A percentile compares a stretch with the other conserved stretches of the same genome.
phyloP scores from a whole-genome alignment of 768 basidiomycete genomes.

The Termitomyces sp. region DNA sequence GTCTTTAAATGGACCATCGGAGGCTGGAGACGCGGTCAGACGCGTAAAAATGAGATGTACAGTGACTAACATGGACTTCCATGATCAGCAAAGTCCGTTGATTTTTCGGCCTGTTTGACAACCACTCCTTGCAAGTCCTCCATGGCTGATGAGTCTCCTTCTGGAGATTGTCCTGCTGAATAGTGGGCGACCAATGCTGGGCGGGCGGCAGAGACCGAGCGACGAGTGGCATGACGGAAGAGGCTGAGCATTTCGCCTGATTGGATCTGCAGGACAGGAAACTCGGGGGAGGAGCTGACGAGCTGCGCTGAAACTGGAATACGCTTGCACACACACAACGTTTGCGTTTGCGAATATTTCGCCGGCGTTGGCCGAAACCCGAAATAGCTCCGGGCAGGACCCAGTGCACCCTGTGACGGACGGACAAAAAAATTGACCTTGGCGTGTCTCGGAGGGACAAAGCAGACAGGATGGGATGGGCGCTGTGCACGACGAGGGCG shows the following conservation, averaged over 20 bases:
- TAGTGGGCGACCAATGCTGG: conserved; percentile 9
- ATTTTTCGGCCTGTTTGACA: neutral
- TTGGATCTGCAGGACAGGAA: neutral
- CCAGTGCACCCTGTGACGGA: conserved; percentile 18
- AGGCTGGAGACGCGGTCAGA: conserved; percentile 9
- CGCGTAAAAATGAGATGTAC: neutral
- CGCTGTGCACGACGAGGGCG: neutral
- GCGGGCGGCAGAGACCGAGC: conserved; percentile 4
- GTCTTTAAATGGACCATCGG: neutral
- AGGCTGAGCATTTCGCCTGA: conserved; percentile 18
- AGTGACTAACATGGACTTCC: neutral
- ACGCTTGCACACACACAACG: too few relatives aligned
- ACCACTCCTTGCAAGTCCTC: neutral
- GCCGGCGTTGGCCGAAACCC: conserved; percentile 14
- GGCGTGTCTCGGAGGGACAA: conserved; percentile 13
- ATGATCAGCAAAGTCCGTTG: neutral
- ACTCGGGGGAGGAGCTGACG: too few relatives aligned
- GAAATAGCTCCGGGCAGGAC: conserved; percentile 9
- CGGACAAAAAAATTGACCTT: conserved; percentile 4
- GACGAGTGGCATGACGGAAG: conserved; percentile 16
- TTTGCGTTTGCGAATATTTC: neutral
- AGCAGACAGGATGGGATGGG: neutral
- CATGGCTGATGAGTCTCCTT: neutral
- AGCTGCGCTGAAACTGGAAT: neutral
- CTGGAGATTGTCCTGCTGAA: neutral